phyloP scores from a whole-genome alignment of 78 protist species.

The Chrysochromulina parva region DNA sequence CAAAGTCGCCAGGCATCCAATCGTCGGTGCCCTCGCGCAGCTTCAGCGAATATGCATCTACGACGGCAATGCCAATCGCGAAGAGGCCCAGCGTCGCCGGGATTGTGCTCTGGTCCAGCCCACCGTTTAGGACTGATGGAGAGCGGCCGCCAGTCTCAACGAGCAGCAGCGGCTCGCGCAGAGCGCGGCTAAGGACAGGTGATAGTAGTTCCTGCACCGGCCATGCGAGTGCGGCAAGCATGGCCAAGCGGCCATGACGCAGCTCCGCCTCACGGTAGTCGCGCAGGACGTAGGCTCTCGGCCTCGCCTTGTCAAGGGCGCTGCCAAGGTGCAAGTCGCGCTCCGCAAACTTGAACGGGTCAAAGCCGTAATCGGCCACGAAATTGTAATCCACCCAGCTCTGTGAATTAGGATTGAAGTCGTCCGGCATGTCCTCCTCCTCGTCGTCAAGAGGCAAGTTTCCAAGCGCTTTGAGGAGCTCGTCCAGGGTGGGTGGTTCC shows the following conservation, averaged over 20 bases:
- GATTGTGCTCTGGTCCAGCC: not conserved
- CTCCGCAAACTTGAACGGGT: not conserved
- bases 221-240: not conserved
- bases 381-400: too few relatives aligned
- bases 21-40: not conserved
- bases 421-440: too few relatives aligned
- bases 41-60: not conserved
- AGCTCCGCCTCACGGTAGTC: slow-evolving; percentile 1
- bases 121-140: not conserved
- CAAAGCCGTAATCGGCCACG: not conserved
- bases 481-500: too few relatives aligned
- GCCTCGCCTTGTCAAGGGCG: not conserved
- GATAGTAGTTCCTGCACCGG: not conserved
- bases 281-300: not conserved
- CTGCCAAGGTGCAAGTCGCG: not conserved
- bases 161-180: not conserved
- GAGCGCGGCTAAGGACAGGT: not conserved
- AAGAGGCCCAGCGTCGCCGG: not conserved
- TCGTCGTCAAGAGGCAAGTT: too few relatives aligned
- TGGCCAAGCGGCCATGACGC: not conserved
- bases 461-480: too few relatives aligned
- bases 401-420: too few relatives aligned
- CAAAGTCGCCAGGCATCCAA: not conserved
- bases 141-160: not conserved
- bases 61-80: not conserved